Conservation (phyloP, 2,329 filamentous ascomycete genomes). For the Onygenales sp. region DNA sequence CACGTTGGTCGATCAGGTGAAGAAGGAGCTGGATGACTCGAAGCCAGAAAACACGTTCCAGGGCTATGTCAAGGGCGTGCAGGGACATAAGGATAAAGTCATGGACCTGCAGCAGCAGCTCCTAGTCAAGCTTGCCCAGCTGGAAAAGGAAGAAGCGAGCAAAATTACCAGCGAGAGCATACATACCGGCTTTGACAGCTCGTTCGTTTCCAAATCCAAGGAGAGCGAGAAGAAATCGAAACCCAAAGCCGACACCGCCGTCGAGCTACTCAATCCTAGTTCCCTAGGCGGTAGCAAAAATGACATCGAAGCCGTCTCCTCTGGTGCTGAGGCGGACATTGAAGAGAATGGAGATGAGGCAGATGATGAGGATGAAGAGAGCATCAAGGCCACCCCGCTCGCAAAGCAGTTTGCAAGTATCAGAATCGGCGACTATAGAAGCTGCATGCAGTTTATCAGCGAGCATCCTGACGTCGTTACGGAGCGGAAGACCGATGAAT, state of each 20-base stretch:
- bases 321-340: conserved; percentile 52
- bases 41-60: conserved; percentile 62
- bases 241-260: conserved; percentile 21
- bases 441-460: conserved; percentile 68
- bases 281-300: conserved; percentile 19
- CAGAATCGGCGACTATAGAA: conserved; percentile 61
- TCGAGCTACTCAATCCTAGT: conserved; percentile 69
- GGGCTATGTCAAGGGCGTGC: conserved; percentile 69
- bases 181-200: conserved; percentile 84
- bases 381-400: conserved; percentile 64
- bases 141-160: conserved; percentile 73
- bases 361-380: conserved; percentile 57
- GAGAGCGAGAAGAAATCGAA: conserved; percentile 32
- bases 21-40: conserved; percentile 66
- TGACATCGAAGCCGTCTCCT: conserved; percentile 34
- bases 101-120: conserved; percentile 68
- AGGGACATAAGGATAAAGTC: conserved; percentile 68
- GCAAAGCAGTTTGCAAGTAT: conserved; percentile 79
- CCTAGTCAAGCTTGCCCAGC: conserved; percentile 60
- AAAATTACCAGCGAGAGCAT: conserved; percentile 93
- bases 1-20: conserved; percentile 88
- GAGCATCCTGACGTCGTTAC: conserved; percentile 66
- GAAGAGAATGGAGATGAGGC: conserved; percentile 42
- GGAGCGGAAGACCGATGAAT: conserved; percentile 81
- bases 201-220: conserved; percentile 58